phyloP scores from a whole-genome alignment of 2,329 filamentous ascomycete species.

The Cytospora chrysosperma region DNA sequence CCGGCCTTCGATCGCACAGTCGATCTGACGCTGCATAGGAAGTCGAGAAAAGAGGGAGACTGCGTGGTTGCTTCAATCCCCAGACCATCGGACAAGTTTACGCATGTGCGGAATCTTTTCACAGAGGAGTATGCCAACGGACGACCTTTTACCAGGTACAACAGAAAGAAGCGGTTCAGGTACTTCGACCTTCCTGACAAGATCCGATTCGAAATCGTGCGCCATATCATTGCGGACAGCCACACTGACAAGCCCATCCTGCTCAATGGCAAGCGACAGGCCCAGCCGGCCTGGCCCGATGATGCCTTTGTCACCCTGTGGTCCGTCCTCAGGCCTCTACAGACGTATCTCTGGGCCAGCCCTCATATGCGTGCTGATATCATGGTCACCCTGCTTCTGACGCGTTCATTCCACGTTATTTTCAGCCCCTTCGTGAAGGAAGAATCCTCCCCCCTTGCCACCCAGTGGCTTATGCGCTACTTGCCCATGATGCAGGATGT shows the following conservation, averaged over 20 bases:
- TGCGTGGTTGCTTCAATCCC: slow-evolving; percentile 3
- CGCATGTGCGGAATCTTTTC: slow-evolving; percentile 16
- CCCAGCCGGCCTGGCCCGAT: slow-evolving; percentile 36
- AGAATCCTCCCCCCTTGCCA: slow-evolving; percentile 36
- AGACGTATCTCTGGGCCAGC: slow-evolving; percentile 33
- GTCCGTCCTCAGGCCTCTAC: slow-evolving; percentile 29
- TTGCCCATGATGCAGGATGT: slow-evolving; percentile 37
- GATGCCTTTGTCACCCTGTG: slow-evolving; percentile 35
- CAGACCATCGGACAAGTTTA: slow-evolving; percentile 20
- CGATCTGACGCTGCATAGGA: slow-evolving; percentile 26
- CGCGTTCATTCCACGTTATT: slow-evolving; percentile 39
- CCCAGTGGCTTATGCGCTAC: slow-evolving; percentile 37
- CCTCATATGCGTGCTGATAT: slow-evolving; percentile 39
- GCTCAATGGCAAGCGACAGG: slow-evolving; percentile 33
- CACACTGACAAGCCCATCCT: slow-evolving; percentile 27
- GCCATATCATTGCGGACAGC: slow-evolving; percentile 25
- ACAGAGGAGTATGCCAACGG: slow-evolving; percentile 9
- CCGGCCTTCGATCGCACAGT: slow-evolving; percentile 28
- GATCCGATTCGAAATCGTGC: slow-evolving; percentile 29
- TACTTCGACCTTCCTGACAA: slow-evolving; percentile 29
- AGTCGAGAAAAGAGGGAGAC: slow-evolving; percentile 4
- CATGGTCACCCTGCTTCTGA: slow-evolving; percentile 36
- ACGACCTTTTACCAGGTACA: background rate
- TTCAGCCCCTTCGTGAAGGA: slow-evolving; percentile 39
- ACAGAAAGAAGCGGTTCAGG: slow-evolving; percentile 11